Conservation (phyloP, 768 basidiomycete genomes). For the Tulasnella calospora region DNA sequence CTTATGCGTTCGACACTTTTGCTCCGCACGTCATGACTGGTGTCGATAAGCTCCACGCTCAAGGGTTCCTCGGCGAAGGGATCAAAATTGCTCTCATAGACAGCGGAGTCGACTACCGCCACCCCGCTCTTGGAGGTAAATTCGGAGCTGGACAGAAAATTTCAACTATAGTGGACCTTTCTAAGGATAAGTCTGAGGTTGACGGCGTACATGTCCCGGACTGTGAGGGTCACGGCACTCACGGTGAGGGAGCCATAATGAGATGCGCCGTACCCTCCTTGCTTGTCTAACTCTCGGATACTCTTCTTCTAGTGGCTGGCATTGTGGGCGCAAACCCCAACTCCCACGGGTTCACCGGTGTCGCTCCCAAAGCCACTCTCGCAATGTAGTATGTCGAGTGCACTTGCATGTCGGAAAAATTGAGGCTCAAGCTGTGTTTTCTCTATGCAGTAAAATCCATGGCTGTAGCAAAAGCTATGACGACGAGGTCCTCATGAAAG, state of each 20-base stretch:
- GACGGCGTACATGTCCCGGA: constrained; percentile 21
- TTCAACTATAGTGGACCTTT: constrained; percentile 15
- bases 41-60: constrained; percentile 24
- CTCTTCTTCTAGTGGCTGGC: background rate
- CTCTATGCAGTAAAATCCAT: too few relatives aligned
- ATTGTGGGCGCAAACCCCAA: background rate
- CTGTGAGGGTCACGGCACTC: constrained; percentile 42
- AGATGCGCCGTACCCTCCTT: background rate
- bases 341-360: constrained; percentile 59
- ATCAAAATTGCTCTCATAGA: constrained; percentile 24
- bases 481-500: constrained; percentile 12
- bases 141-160: constrained; percentile 25
- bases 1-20: background rate
- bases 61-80: constrained; percentile 14
- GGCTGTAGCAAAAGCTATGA: too few relatives aligned
- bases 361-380: constrained; percentile 57
- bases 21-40: constrained; percentile 26
- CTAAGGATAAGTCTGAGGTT: constrained; percentile 15
- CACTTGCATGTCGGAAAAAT: too few relatives aligned
- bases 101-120: constrained; percentile 24
- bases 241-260: constrained; percentile 31
- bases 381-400: constrained; percentile 23
- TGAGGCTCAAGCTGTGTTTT: too few relatives aligned
- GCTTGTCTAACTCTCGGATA: background rate
- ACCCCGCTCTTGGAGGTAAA: constrained; percentile 22